These are phyloP conservation scores for Dissophora globulifera DNA, from an alignment of 192 early-diverging fungal species.

Conservation along the genomic window DNA sequence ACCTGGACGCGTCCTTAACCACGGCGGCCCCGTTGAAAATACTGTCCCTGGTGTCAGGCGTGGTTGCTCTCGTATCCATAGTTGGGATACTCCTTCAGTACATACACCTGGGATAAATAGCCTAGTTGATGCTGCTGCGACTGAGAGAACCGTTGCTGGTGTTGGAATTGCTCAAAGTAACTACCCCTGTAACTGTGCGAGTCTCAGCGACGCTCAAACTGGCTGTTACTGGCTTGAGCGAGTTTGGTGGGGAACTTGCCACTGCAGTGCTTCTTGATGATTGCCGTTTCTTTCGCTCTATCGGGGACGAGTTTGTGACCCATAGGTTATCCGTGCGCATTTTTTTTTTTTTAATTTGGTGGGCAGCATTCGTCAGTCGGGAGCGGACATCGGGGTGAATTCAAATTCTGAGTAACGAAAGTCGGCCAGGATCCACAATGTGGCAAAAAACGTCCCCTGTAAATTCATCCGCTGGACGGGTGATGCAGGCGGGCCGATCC, in stretches of 20 bases:
- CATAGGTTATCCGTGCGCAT: background rate
- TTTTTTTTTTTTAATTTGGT: background rate
- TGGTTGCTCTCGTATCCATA: too few species aligned
- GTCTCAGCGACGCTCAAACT: too few species aligned
- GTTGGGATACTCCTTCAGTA: too few species aligned
- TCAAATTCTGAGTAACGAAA: background rate
- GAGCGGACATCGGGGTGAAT: background rate
- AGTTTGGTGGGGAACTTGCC: too few species aligned
- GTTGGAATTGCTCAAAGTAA: background rate
- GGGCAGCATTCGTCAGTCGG: background rate
- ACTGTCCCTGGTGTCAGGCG: background rate
- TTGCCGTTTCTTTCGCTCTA: background rate
- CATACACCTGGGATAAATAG: background rate
- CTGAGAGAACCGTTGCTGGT: background rate
- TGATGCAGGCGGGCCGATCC: conserved; percentile 7
- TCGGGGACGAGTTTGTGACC: background rate
- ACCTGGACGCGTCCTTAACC: background rate
- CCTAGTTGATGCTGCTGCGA: conserved; percentile 4
- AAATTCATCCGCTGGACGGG: conserved; percentile 5
- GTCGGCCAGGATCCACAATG: background rate
- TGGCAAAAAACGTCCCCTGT: background rate
- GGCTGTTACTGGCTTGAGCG: too few species aligned
- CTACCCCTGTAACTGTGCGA: background rate
- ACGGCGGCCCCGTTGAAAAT: background rate
- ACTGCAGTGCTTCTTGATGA: too few species aligned